phyloP scores from a whole-genome alignment of 768 basidiomycete genomes.

The Kwoniella sp. region DNA sequence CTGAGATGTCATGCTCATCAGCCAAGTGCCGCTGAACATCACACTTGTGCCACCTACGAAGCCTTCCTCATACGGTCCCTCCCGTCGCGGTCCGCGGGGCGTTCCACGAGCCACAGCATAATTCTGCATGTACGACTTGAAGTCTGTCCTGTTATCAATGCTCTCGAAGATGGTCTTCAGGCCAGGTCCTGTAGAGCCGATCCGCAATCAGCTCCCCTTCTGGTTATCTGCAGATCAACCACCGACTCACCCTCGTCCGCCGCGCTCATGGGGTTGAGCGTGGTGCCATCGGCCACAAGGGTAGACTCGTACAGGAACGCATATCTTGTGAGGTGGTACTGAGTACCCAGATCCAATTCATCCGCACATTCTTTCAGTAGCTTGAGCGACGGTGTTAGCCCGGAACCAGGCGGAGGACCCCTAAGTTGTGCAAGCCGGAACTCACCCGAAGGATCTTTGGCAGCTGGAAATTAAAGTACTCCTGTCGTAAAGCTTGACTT shows the following conservation, averaged over 20 bases:
- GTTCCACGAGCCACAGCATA: conserved; percentile 82
- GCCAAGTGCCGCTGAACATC: neutral
- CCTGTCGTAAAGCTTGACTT: conserved; percentile 84
- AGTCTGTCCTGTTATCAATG: conserved; percentile 91
- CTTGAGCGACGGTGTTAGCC: conserved; percentile 51
- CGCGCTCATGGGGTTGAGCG: conserved; percentile 61
- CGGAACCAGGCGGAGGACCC: neutral
- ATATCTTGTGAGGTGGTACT: conserved; percentile 92
- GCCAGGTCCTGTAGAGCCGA: conserved; percentile 57
- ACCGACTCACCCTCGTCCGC: conserved; percentile 43
- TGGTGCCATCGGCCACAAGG: conserved; percentile 79
- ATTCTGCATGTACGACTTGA: conserved; percentile 95
- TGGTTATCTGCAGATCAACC: too few species aligned
- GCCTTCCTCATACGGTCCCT: conserved; percentile 85
- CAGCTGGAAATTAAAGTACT: conserved; percentile 95
- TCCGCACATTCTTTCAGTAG: conserved; percentile 90
- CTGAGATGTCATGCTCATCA: conserved; percentile 18
- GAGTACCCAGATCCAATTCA: conserved; percentile 94
- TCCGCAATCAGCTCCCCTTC: neutral
- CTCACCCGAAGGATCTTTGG: conserved; percentile 86
- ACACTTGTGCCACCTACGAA: conserved; percentile 82
- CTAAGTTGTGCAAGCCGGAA: conserved; percentile 17
- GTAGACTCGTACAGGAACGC: conserved; percentile 90
- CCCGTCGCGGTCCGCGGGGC: conserved; percentile 70
- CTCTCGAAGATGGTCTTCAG: conserved; percentile 80